Percentiles rank a stretch among this genome's conserved stretches.
Evolutionary conservation across 140 eudicot species (phyloP).

Genomic region (Ambrosia hybrid): DNA sequence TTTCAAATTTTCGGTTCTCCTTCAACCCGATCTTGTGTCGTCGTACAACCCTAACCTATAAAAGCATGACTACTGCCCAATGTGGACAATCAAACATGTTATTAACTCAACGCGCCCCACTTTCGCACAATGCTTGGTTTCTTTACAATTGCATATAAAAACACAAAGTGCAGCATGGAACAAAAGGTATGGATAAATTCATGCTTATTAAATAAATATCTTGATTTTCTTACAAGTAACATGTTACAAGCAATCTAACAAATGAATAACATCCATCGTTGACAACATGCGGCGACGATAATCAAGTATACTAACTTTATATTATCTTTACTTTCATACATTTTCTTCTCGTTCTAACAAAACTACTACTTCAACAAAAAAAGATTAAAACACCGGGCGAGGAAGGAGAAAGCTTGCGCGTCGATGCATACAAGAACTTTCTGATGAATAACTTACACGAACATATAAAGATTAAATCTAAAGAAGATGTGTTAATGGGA

Average conservation of each 20-base stretch:
- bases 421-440: constrained; percentile 35
- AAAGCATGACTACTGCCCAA: neutral
- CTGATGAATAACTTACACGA: constrained; percentile 29
- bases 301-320: constrained; percentile 25
- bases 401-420: constrained; percentile 27
- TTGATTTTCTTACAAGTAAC: constrained; percentile 1
- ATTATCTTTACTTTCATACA: constrained; percentile 37
- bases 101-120: neutral
- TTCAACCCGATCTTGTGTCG: neutral
- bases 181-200: neutral
- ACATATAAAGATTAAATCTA: constrained; percentile 4
- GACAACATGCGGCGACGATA: constrained; percentile 13
- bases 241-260: constrained; percentile 25
- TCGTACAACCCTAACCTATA: neutral
- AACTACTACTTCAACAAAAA: constrained; percentile 26
- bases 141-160: too few relatives aligned
- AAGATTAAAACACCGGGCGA: constrained; percentile 2
- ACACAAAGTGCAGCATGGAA: neutral
- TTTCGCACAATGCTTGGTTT: too few relatives aligned
- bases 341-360: constrained; percentile 34
- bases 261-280: constrained; percentile 19
- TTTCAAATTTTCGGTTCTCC: too few relatives aligned
- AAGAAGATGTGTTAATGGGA: constrained; percentile 22
- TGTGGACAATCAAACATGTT: neutral
- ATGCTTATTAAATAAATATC: constrained; percentile 15